Evolutionary conservation across 768 basidiomycete genomes (phyloP), one percentile per base, ranked within the genome.

Genomic region (Lentinula aciculospora): DNA sequence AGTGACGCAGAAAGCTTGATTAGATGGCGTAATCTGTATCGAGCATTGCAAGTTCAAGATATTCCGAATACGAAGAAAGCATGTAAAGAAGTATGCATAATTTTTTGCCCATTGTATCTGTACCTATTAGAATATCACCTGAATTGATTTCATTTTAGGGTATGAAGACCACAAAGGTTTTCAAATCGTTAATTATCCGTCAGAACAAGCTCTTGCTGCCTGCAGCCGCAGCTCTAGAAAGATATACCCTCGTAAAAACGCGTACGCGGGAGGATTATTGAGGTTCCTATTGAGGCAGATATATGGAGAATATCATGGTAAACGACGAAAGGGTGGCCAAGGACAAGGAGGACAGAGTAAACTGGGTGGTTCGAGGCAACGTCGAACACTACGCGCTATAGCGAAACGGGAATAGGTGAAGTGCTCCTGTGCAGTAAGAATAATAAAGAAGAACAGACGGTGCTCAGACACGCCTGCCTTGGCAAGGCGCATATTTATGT

Each of bases 261-360:
- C 62, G 1, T 61, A 70, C 45, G 72, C 73, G 0, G 72, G 72
- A 0, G 68, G 68, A 12, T 53, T 74, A 4, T 64, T 74, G 13
- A 65, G 58, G 45, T 65, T 64, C 53, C 64, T 76, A 3, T 62
- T 76, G 9, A 68, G 73, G 6, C 51, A 71, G 1, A 73, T 73
- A 28, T 54, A 17, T 31, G 53, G 53, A 19, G 13, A 23, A n/a
- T 54, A 54, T 40, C 37, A 54, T 19, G 53, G 53, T 27, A 3
- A 27, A 8, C 21, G 23, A 7, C 17, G 53, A 15, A 27, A 44
- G 29, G 53, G 53, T 12, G 34, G 12, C 1, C 27, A 31, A 44
- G 23, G 34, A 32, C 29, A 19, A 34, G 17, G 31, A 31, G 31
- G 34, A 15, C 10, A 23, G 21, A 17, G 40, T 10, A 42, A 21